phyloP scores from a whole-genome alignment of 768 basidiomycete genomes.

The Boletellus emodensis region DNA sequence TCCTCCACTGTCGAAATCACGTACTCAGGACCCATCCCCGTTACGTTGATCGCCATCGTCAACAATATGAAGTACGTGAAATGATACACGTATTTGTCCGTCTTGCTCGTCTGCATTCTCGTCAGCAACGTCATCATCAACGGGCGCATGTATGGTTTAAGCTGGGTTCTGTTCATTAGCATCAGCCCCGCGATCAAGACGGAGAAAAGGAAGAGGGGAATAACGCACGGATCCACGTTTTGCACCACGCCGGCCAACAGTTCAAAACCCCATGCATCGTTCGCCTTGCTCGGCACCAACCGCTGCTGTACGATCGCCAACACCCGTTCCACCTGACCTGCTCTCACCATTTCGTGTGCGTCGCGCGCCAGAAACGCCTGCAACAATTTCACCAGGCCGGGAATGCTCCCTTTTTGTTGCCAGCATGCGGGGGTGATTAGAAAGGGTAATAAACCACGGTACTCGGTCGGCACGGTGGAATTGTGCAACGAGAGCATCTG shows the following conservation, averaged over 20 bases:
- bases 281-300: slow-evolving; percentile 79
- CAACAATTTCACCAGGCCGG: slow-evolving; percentile 85
- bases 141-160: slow-evolving; percentile 72
- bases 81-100: slow-evolving; percentile 80
- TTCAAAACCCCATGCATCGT: slow-evolving; percentile 91
- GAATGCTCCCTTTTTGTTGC: slow-evolving; percentile 93
- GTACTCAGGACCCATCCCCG: slow-evolving; percentile 74
- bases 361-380: slow-evolving; percentile 80
- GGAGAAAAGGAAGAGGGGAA: neutral
- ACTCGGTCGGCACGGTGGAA: slow-evolving; percentile 63
- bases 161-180: slow-evolving; percentile 42
- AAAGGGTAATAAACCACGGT: slow-evolving; percentile 74
- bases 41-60: slow-evolving; percentile 68
- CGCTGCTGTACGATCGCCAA: slow-evolving; percentile 89
- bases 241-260: slow-evolving; percentile 74
- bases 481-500: slow-evolving; percentile 89
- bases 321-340: slow-evolving; percentile 71
- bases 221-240: slow-evolving; percentile 60
- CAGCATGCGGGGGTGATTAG: slow-evolving; percentile 83
- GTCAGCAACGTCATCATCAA: slow-evolving; percentile 76
- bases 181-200: neutral
- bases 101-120: slow-evolving; percentile 84
- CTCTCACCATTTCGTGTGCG: slow-evolving; percentile 56
- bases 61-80: slow-evolving; percentile 79
- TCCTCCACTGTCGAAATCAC: slow-evolving; percentile 74